Evolutionary conservation across 2,329 filamentous ascomycete species (phyloP).

Genomic region (Calonectria hawksworthii): DNA sequence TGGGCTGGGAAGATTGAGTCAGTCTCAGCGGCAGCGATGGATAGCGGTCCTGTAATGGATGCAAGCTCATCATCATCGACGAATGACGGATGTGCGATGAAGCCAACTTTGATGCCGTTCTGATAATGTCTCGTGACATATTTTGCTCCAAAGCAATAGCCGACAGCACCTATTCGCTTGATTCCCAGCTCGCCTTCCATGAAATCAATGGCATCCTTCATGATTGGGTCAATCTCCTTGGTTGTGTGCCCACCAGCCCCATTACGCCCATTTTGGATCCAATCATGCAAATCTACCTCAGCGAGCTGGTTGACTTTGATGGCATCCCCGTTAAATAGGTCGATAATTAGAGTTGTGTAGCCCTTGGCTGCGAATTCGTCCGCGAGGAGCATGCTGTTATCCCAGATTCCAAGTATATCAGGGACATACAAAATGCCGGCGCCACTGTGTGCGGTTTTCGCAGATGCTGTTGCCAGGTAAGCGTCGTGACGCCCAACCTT

Average conservation of each 20-base stretch:
- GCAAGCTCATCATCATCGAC: constrained; percentile 76
- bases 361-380: constrained; percentile 52
- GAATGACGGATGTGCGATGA: constrained; percentile 84
- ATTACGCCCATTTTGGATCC: constrained; percentile 54
- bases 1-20: constrained; percentile 75
- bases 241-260: constrained; percentile 58
- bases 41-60: constrained; percentile 75
- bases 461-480: background rate
- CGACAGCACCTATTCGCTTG: constrained; percentile 74
- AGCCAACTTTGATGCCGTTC: constrained; percentile 77
- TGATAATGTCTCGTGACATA: constrained; percentile 77
- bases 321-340: constrained; percentile 51
- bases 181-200: constrained; percentile 67
- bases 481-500: constrained; percentile 13
- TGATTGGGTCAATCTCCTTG: constrained; percentile 48
- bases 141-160: constrained; percentile 80
- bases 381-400: constrained; percentile 55
- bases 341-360: constrained; percentile 49
- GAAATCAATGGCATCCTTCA: constrained; percentile 59
- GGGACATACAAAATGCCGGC: constrained; percentile 60
- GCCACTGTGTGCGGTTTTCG: background rate
- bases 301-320: constrained; percentile 60
- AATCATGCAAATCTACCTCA: constrained; percentile 46
- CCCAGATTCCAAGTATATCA: constrained; percentile 67
- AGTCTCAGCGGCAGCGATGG: constrained; percentile 75